A percentile compares a stretch with the other conserved stretches of the same genome.
Evolutionary conservation across 2,329 filamentous ascomycete genomes (phyloP).

Genomic region (Colletotrichum agaves): DNA sequence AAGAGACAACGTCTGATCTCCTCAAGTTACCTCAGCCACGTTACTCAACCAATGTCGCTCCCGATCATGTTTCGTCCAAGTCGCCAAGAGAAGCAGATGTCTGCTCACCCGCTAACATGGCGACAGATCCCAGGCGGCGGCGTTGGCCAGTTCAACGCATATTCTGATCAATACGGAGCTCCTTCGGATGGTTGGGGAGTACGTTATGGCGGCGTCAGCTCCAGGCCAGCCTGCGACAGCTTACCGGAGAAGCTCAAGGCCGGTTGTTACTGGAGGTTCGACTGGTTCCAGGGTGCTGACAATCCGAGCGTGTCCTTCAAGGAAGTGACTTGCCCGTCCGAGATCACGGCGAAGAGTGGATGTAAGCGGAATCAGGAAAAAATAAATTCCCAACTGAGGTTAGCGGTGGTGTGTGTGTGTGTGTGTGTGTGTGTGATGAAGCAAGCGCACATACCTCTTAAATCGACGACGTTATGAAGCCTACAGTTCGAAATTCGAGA

Average conservation of each 20-base stretch:
- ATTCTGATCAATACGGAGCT: conserved; percentile 54
- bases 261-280: conserved; percentile 72
- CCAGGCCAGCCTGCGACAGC: conserved; percentile 60
- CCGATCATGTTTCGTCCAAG: neutral
- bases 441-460: neutral
- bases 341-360: conserved; percentile 54
- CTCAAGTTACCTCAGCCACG: no score
- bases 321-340: conserved; percentile 65
- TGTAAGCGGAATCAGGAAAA: conserved; percentile 43
- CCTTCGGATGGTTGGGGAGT: conserved; percentile 63
- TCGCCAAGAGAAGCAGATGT: neutral
- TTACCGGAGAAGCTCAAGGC: conserved; percentile 65
- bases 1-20: no score
- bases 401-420: no score
- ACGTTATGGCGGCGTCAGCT: conserved; percentile 67
- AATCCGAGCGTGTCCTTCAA: conserved; percentile 66
- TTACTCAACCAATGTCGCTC: neutral
- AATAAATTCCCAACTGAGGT: neutral
- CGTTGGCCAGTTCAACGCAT: conserved; percentile 62
- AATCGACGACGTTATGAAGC: neutral
- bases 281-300: conserved; percentile 70
- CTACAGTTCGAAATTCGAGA: neutral
- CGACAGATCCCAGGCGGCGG: conserved; percentile 62
- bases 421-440: no score
- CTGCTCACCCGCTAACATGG: neutral